Percentiles rank a stretch among this genome's conserved stretches.
Conservation (phyloP, 805 yeast species). For the Suhomyces vadensis region DNA sequence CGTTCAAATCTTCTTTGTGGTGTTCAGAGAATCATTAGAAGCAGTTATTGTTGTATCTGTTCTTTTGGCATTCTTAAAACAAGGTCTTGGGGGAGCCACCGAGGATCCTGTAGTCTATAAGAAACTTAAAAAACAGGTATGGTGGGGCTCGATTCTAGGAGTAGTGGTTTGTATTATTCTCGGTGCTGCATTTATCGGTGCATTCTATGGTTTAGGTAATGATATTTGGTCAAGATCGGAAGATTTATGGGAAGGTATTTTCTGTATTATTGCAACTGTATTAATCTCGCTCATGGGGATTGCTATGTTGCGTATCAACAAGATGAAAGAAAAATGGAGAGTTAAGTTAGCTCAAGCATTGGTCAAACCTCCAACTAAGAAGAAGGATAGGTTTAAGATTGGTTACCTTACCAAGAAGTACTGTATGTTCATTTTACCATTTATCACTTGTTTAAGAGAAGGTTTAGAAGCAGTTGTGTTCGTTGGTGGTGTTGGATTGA, state of each 20-base stretch:
- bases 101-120: constrained; percentile 57
- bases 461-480: constrained; percentile 43
- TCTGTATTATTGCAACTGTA: constrained; percentile 84
- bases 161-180: constrained; percentile 74
- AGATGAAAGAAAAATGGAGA: constrained; percentile 97
- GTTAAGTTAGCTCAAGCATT: constrained; percentile 87
- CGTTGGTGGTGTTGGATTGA: constrained; percentile 47
- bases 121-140: constrained; percentile 72
- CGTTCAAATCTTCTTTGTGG: constrained; percentile 80
- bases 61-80: constrained; percentile 85
- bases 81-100: constrained; percentile 64
- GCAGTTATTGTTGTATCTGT: constrained; percentile 92
- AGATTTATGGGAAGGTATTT: constrained; percentile 96
- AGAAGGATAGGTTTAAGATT: constrained; percentile 46
- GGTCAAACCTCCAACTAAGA: constrained; percentile 54
- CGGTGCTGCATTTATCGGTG: constrained; percentile 95
- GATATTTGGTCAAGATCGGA: constrained; percentile 88
- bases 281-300: constrained; percentile 93
- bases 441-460: constrained; percentile 27
- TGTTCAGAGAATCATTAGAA: constrained; percentile 91
- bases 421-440: constrained; percentile 28
- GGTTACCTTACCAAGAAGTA: constrained; percentile 34
- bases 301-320: constrained; percentile 93
- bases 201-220: constrained; percentile 74
- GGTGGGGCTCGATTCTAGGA: constrained; percentile 80